Conservation (phyloP, 2,329 filamentous ascomycete genomes). For the Scopulariopsis brevicaulis region DNA sequence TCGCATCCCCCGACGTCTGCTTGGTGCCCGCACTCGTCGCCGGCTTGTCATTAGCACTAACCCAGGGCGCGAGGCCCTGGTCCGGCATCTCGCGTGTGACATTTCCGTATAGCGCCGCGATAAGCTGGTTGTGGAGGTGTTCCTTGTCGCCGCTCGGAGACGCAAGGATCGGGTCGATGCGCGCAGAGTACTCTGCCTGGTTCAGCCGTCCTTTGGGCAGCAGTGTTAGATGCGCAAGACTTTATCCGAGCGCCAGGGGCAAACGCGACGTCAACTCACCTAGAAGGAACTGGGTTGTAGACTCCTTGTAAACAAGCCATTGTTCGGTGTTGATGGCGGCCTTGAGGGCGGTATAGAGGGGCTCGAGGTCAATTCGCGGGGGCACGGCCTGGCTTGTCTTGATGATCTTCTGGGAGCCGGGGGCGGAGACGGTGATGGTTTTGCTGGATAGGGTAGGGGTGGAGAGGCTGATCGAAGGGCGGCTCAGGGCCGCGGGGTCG, state of each 20-base stretch:
- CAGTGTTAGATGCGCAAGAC: background rate
- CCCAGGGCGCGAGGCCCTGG: constrained; percentile 56
- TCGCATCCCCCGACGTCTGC: constrained; percentile 52
- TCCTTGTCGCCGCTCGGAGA: constrained; percentile 46
- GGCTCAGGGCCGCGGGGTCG: constrained; percentile 58
- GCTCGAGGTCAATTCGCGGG: constrained; percentile 55
- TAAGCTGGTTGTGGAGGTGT: constrained; percentile 57
- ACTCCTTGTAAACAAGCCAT: constrained; percentile 54
- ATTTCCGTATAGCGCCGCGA: constrained; percentile 57
- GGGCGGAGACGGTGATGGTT: constrained; percentile 40
- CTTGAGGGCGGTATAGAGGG: constrained; percentile 52
- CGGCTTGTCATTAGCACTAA: constrained; percentile 61
- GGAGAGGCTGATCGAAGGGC: constrained; percentile 43
- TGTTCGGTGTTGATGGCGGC: constrained; percentile 45
- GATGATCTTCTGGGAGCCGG: constrained; percentile 35
- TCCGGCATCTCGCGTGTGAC: constrained; percentile 59
- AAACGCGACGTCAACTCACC: constrained; percentile 25
- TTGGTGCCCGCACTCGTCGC: constrained; percentile 44
- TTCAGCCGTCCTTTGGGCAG: constrained; percentile 45
- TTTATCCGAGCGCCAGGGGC: background rate
- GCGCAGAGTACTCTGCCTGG: constrained; percentile 46
- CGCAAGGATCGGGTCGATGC: constrained; percentile 47
- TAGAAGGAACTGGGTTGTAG: constrained; percentile 49
- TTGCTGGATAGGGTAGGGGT: constrained; percentile 49
- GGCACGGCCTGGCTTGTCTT: constrained; percentile 54